phyloP scores from a whole-genome alignment of 2,329 filamentous ascomycete species.

The Arthrinium phaeospermum region DNA sequence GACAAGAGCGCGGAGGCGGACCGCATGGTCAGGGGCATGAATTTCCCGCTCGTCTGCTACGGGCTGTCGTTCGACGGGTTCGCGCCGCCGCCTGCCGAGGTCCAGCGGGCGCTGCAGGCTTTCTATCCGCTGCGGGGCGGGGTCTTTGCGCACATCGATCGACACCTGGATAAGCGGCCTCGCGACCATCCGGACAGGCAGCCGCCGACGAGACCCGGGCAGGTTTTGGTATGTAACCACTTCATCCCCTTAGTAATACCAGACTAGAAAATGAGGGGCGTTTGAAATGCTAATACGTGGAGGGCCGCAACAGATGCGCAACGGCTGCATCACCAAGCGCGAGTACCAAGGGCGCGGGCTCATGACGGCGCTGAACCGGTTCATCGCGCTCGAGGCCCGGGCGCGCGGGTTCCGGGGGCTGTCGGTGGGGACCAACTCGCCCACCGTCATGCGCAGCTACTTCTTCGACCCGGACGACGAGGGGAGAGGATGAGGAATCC shows the following conservation, averaged over 20 bases:
- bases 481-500: background rate
- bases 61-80: background rate
- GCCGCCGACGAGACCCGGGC: background rate
- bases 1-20: background rate
- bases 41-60: background rate
- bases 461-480: background rate
- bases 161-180: background rate
- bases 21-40: background rate
- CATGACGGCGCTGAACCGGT: conserved; percentile 26
- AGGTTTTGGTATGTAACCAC: background rate
- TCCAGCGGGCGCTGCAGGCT: background rate
- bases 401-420: conserved; percentile 23
- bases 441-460: background rate
- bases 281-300: background rate
- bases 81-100: background rate
- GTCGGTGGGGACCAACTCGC: conserved; percentile 17
- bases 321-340: conserved; percentile 24
- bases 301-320: background rate
- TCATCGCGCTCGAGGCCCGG: conserved; percentile 27
- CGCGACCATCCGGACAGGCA: background rate
- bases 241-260: background rate
- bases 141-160: background rate
- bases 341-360: conserved; percentile 24
- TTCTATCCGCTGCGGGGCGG: background rate
- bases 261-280: too few relatives aligned